phyloP scores from a whole-genome alignment of 805 yeast genomes.

The Suhomyces xylopsoci region DNA sequence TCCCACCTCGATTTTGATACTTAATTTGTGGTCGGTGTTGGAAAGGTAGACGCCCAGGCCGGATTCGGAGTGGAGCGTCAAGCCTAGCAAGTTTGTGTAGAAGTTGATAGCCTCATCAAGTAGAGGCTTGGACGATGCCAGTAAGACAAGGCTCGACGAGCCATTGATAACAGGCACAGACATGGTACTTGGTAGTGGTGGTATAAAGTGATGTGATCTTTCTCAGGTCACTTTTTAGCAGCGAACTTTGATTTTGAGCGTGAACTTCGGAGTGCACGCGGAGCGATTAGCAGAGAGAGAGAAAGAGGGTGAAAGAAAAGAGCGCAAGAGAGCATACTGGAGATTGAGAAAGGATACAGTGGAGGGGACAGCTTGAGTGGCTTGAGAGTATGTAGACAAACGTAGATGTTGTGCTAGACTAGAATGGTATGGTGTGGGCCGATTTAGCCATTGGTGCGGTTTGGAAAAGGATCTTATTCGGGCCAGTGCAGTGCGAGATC shows the following conservation, averaged over 20 bases:
- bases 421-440: not conserved
- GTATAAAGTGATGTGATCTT: not conserved
- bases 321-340: too few relatives aligned
- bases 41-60: slow-evolving; percentile 18
- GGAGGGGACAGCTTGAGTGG: too few relatives aligned
- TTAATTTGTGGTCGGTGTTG: slow-evolving; percentile 19
- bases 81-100: slow-evolving; percentile 44
- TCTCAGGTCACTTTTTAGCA: not conserved
- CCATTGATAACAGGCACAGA: slow-evolving; percentile 51
- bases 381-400: not conserved
- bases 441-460: not conserved
- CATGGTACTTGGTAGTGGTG: slow-evolving; percentile 1
- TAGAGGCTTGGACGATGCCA: slow-evolving; percentile 48
- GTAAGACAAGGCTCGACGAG: slow-evolving; percentile 48
- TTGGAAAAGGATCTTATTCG: not conserved
- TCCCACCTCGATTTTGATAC: slow-evolving; percentile 18
- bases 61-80: slow-evolving; percentile 20
- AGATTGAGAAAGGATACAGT: too few relatives aligned
- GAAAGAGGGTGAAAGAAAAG: not conserved
- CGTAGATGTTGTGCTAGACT: not conserved
- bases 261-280: not conserved
- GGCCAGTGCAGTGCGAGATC: slow-evolving; percentile 2
- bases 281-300: not conserved
- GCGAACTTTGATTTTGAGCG: not conserved
- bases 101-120: slow-evolving; percentile 51